Conservation (phyloP, 768 basidiomycete genomes). For the Boletus subparvulus region DNA sequence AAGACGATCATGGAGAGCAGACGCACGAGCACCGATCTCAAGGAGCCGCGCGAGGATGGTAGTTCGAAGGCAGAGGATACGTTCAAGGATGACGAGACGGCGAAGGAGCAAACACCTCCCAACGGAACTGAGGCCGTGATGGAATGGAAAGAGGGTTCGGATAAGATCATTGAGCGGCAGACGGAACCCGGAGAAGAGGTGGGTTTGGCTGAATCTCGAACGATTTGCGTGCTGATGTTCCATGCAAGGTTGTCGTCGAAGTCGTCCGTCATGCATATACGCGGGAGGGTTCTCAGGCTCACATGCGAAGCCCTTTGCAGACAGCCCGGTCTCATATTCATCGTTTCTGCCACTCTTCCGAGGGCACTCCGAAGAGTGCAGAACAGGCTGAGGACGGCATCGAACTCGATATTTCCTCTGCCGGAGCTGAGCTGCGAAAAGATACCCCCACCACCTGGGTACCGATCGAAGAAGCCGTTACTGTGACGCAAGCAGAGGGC, state of each 20-base stretch:
- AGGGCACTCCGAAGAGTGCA: slow-evolving; percentile 25
- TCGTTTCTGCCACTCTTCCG: slow-evolving; percentile 14
- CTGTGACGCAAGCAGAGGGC: slow-evolving; percentile 5
- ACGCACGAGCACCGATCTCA: slow-evolving; percentile 15
- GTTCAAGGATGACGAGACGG: slow-evolving; percentile 15
- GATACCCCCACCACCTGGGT: not conserved
- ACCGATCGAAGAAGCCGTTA: slow-evolving; percentile 4
- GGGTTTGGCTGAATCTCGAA: slow-evolving; percentile 14
- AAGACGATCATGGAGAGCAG: slow-evolving; percentile 29
- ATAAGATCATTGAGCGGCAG: slow-evolving; percentile 63
- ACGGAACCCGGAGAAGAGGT: slow-evolving; percentile 66
- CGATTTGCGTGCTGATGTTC: slow-evolving; percentile 15
- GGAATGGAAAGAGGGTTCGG: slow-evolving; percentile 74
- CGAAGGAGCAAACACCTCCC: slow-evolving; percentile 40
- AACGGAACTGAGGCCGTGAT: slow-evolving; percentile 41
- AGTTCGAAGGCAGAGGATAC: slow-evolving; percentile 10
- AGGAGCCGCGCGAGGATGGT: slow-evolving; percentile 6
- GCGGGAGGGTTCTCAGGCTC: slow-evolving; percentile 1
- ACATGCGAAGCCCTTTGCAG: not conserved
- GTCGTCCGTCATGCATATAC: slow-evolving; percentile 48
- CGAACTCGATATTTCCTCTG: slow-evolving; percentile 18
- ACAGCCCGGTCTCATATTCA: slow-evolving; percentile 12
- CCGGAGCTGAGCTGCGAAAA: slow-evolving; percentile 14
- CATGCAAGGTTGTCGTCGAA: slow-evolving; percentile 58
- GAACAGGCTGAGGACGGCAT: slow-evolving; percentile 20